Base-by-base conservation (phyloP, 371 early-diverging fungal genomes). In the Blakeslea trispora region DNA sequence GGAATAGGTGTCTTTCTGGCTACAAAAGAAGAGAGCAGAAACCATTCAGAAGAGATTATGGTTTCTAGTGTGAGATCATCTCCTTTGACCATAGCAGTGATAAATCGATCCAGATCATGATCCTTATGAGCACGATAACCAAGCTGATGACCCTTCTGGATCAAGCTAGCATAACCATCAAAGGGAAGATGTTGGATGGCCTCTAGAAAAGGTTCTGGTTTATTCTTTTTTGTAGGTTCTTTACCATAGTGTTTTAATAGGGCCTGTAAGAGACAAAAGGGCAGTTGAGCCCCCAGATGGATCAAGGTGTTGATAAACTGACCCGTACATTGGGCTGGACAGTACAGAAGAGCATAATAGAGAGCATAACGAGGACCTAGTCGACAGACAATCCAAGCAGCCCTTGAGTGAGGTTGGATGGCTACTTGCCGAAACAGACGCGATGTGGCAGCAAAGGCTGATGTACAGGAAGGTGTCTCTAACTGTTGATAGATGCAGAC, bases 361-460 rank as follows among this genome's bases (percentile, higher is more conserved):
- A 71, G 39, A 18, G 63, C 63, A 45, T 64, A 67, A 14, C 68
- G 62, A 17, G 55, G 35, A 4, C 68, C 68, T 45, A 52, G 54
- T 8, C 55, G 62, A 17, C 48, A 53, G 1, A 71, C 41, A 0
- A 68, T 42, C 72, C 72, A 71, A 6, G 51, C 51, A 17, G 72
- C 68, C 14, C 59, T 51, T 5, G 57, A 49, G 13, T 53, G 53
- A 0, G 55, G 53, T 9, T 56, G 37, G 4, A 34, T 23, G 1
- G 57, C 53, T 5, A 63, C 24, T 13, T 23, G 39, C 37, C 43
- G 40, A 19, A 68, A 62, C 14, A 24, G 24, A 15, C 40, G 45
- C 19, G 65, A 71, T 14, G 63, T 65, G 4, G 19, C 21, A 34
- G 60, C 11, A 41, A 71, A 71, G 0, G 45, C 46, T 0, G 17